Base-by-base conservation (phyloP, 495 filamentous ascomycete genomes). In the Parathielavia hyrcaniae region DNA sequence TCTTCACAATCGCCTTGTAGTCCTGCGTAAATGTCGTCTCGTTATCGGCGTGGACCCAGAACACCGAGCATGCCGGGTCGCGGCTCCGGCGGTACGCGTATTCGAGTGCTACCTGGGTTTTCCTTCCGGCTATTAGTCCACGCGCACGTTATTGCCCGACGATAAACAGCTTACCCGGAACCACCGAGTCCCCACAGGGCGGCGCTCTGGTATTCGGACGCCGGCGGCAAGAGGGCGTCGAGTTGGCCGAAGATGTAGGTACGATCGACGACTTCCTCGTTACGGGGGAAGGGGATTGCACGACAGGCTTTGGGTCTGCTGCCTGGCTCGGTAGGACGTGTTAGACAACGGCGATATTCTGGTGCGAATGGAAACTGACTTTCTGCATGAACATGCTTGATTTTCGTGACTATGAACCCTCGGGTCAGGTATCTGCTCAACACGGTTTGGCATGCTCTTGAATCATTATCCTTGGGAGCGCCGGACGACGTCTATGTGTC, bases 161-260 rank as follows among this genome's bases (percentile, higher is more conserved):
- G 30, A 9, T 22, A 8, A 39, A 12, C 1, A 19, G 53, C 72
- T 50, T 69, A 80, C 77, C 78, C 78, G 39, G 79, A 69, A 13
- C 78, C 78, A 22, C 78, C 78, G 19, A 81, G 65, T 1, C 77
- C 77, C 44, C 64, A 67, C 22, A 79, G 67, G 65, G 49, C 49
- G 11, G 49, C 49, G n/a, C 34, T 39, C 2, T 53, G 51, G 34
- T 32, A 22, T 11, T 13, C 23, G 3, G 23, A 5, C 14, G 39
- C 14, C 19, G 8, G 17, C 19, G 36, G 45, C 38, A 40, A 11
- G 2, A 71, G 53, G 50, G 57, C 67, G 9, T 60, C 13, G 35
- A 50, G 47, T n/a, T 8, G 6, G 6, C 16, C 3, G 9, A 35
- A 53, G 50, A 53, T 40, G 38, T 36, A 2, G 49, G 23, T n/a